Conservation (phyloP, 257 asterid genomes). For the Solanum dulcamara region DNA sequence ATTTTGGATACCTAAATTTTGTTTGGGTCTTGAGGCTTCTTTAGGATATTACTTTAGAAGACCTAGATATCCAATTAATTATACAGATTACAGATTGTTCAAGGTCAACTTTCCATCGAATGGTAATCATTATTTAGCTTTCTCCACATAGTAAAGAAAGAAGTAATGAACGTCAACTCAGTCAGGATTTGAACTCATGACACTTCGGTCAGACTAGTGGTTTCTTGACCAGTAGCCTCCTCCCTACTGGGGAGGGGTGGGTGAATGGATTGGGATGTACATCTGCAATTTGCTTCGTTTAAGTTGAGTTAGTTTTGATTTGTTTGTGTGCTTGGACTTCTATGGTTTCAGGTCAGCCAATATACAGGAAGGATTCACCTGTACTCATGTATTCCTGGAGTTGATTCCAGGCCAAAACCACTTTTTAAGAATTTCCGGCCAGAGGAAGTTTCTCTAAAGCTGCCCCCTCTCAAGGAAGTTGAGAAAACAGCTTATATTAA, state of each 20-base stretch:
- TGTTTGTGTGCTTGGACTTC: background rate
- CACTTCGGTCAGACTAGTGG: background rate
- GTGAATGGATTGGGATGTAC: background rate
- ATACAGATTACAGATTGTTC: background rate
- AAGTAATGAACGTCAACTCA: background rate
- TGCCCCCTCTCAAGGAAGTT: constrained; percentile 14
- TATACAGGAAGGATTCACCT: constrained; percentile 93
- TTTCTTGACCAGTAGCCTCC: background rate
- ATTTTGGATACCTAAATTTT: background rate
- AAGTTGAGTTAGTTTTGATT: background rate
- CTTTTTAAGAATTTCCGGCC: constrained; percentile 67
- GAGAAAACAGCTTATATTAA: constrained; percentile 20
- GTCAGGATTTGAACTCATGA: background rate
- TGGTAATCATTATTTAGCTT: background rate
- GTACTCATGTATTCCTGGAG: constrained; percentile 63
- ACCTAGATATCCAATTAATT: background rate
- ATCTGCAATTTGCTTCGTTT: background rate
- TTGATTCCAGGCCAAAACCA: constrained; percentile 78
- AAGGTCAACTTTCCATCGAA: background rate
- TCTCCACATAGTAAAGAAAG: background rate
- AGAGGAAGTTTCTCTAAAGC: constrained; percentile 52
- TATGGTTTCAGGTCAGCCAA: constrained; percentile 58
- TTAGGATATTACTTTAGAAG: background rate
- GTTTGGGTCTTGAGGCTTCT: background rate
- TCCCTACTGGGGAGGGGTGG: background rate